Evolutionary conservation across 2,329 filamentous ascomycete genomes (phyloP).

Genomic region (Eutypa lata): DNA sequence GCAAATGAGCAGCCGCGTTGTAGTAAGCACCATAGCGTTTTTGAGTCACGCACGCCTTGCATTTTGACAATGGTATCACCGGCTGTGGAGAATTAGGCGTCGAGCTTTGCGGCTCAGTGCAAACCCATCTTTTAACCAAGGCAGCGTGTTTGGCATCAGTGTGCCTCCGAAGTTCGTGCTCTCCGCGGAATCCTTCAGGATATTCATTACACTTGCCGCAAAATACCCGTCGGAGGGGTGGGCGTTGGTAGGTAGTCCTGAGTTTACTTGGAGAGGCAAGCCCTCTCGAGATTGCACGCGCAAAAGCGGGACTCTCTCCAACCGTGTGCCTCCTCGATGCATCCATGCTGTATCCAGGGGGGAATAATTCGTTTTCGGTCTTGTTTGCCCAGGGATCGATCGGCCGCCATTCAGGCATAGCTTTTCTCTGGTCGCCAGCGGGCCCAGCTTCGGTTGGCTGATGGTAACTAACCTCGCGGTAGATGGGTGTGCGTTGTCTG

Average conservation of each 20-base stretch:
- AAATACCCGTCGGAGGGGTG: constrained; percentile 67
- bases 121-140: constrained; percentile 54
- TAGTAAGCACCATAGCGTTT: constrained; percentile 59
- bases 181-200: constrained; percentile 83
- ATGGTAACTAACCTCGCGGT: constrained; percentile 27
- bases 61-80: constrained; percentile 50
- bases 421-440: constrained; percentile 33
- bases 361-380: constrained; percentile 22
- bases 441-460: constrained; percentile 31
- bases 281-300: constrained; percentile 34
- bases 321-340: constrained; percentile 43
- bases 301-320: constrained; percentile 42
- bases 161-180: constrained; percentile 78
- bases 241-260: constrained; percentile 46
- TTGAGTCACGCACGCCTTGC: constrained; percentile 54
- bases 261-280: constrained; percentile 42
- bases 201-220: constrained; percentile 79
- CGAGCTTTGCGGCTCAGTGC: constrained; percentile 45
- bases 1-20: constrained; percentile 56
- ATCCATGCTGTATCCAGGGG: constrained; percentile 22
- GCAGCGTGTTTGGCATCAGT: constrained; percentile 55
- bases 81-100: constrained; percentile 41
- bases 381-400: constrained; percentile 36
- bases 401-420: constrained; percentile 36
- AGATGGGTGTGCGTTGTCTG: constrained; percentile 33